Evolutionary conservation across 306 rosid species (phyloP), one percentile per base, ranked within the genome.

Genomic region (Canavalia ensiformis): DNA sequence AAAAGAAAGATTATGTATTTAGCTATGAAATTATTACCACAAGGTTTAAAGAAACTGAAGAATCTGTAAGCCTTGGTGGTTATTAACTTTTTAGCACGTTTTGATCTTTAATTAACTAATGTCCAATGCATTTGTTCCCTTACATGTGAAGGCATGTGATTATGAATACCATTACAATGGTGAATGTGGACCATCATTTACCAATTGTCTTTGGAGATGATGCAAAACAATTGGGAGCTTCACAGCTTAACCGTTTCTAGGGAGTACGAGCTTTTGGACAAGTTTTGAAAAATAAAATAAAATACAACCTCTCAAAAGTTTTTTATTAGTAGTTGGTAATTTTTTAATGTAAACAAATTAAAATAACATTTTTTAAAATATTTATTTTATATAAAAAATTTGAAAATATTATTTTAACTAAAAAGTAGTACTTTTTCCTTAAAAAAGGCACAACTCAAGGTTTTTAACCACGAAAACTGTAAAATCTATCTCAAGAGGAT

Each of bases 71-170:
- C 3, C 35, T 64, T 39, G 5, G 52, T 68, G 68, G n/a, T 55
- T 55, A 4, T 37, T 78, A 28, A 41, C 69, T 63, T 67, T 55
- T 34, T 31, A 13, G 68, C 39, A 57, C 33, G 51, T 39, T 68
- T 42, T 66, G 67, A 67, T 67, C 45, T 30, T 34, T 57, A 29
- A 70, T 45, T 11, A 72, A 8, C 11, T 11, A 37, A 25, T 8
- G 10, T 29, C 39, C 8, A 13, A 28, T 71, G 6, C 56, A 59
- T 58, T 34, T 57, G 18, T 3, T 1, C 42, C 58, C 10, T 42
- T 39, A 39, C 86, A 76, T 76, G 81, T 76, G 77, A 41, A 44
- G 25, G 51, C 86, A 68, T 68, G 81, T 82, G 81, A 6, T 13
- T 66, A 1, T 82, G 47, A 46, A 37, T 56, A 37, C 8, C 52